Evolutionary conservation across 1,139 yeast genomes (phyloP), one percentile per base, ranked within the genome.

Genomic region (Saccharomycopsis hybrid): DNA sequence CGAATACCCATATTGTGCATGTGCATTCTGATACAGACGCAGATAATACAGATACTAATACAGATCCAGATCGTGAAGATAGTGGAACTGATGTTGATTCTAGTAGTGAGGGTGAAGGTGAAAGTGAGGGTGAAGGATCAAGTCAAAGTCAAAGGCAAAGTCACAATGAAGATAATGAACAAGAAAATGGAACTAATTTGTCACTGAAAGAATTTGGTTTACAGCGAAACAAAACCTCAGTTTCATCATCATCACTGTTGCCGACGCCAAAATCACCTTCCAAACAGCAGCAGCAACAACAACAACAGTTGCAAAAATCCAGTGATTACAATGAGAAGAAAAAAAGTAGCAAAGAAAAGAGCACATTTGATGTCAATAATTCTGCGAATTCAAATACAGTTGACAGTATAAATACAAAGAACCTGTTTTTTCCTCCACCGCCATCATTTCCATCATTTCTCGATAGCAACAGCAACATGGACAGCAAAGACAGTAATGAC

Each of bases 31-130:
- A 5, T 42, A 28, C 13, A n/a, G 11, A 18, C 18, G 18, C 18
- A 4, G 32, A 41, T 28, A 41, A 18, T 32, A 42, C 8, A 9
- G 44, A 7, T 24, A 9, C 13, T 32, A 36, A 37, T 8, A 27
- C 18, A 11, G 30, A 31, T 1, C n/a, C 47, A 13, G 47, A 24
- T 13, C 4, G 31, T 32, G 41, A 46, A 24, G 54, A 51, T 40
- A 51, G 54, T 41, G 54, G 54, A 18, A 51, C 54, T 18, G 54
- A 51, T 41, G 41, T 51, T 11, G 47, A 51, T 24, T 51, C 54
- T 2, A 33, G 35, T 43, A 46, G 49, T 35, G 46, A 41, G 9
- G 47, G 31, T 7, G 47, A 44, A 5, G 37, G 38, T 13, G 18
- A 18, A 18, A 33, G 35, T 43, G 40, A 33, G 7, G 40, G 25